Evolutionary conservation across 2,329 filamentous ascomycete genomes (phyloP).

Genomic region (Diaporthe eres): DNA sequence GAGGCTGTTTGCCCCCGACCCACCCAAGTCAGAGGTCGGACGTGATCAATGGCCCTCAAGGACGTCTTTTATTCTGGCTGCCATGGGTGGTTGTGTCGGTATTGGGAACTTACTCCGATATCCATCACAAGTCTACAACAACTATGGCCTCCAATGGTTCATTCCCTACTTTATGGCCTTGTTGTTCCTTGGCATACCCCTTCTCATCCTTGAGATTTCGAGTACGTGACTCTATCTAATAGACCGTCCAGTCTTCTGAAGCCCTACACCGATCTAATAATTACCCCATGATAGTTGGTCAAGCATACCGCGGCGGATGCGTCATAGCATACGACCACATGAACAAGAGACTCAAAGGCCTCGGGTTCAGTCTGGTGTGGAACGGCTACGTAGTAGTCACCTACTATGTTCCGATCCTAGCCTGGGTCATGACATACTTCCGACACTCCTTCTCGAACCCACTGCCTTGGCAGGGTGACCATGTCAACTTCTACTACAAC

Average conservation of each 20-base stretch:
- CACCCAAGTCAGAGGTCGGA: not conserved
- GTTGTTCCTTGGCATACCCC: not conserved
- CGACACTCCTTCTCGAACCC: constrained; percentile 14
- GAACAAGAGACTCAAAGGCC: constrained; percentile 7
- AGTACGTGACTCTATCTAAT: not conserved
- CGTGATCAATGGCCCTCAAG: not conserved
- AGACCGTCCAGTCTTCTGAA: too few relatives aligned
- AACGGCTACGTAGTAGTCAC: constrained; percentile 3
- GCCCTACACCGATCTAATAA: not conserved
- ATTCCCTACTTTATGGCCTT: not conserved
- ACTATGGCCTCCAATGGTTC: constrained; percentile 6
- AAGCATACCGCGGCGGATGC: not conserved
- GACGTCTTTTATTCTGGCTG: constrained; percentile 1
- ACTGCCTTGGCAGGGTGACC: constrained; percentile 7
- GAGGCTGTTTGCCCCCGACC: not conserved
- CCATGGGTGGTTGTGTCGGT: constrained; percentile 14
- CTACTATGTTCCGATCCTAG: constrained; percentile 12
- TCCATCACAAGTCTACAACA: constrained; percentile 15
- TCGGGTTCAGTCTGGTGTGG: constrained; percentile 4
- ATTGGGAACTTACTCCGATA: constrained; percentile 17
- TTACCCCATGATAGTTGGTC: not conserved
- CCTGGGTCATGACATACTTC: not conserved
- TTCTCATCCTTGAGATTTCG: constrained; percentile 5
- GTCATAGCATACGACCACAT: constrained; percentile 16
- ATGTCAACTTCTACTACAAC: constrained; percentile 5